Percentiles rank a stretch among this genome's conserved stretches.
These are phyloP conservation scores for Magnolia officinalis DNA, from an alignment of 164 flowering plant genomes.

Conservation along the genomic window DNA sequence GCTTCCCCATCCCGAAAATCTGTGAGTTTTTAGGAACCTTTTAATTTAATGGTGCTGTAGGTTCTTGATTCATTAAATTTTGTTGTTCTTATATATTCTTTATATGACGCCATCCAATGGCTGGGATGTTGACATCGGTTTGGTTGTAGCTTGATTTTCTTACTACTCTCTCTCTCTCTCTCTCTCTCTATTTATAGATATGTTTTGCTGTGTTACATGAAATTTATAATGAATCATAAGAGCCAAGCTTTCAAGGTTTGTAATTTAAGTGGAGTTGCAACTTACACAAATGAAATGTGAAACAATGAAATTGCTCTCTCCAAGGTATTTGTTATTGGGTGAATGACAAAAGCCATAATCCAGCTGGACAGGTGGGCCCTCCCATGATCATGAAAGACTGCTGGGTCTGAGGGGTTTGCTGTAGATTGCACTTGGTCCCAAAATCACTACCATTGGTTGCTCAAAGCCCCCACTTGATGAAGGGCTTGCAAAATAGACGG, in stretches of 20 bases:
- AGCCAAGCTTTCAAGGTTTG: conserved; percentile 1
- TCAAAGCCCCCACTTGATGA: no score
- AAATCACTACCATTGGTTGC: no score
- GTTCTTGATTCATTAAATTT: not conserved
- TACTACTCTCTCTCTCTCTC: not conserved
- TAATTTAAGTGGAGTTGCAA: not conserved
- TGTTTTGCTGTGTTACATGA: not conserved
- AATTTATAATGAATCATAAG: not conserved
- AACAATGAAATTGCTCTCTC: no score
- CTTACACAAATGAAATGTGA: no score
- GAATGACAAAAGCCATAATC: no score
- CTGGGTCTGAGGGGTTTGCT: no score
- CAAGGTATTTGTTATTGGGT: no score
- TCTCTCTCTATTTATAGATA: not conserved
- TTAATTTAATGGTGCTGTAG: not conserved
- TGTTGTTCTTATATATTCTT: not conserved
- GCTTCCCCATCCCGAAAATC: not conserved
- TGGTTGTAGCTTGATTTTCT: not conserved
- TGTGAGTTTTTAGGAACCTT: not conserved
- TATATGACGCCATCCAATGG: not conserved
- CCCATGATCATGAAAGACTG: no score
- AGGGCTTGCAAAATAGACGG: no score
- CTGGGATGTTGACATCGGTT: not conserved
- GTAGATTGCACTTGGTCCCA: no score
- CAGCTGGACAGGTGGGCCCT: no score